Evolutionary conservation across 2,329 filamentous ascomycete genomes (phyloP).

Genomic region (Triangularia verruculosa): DNA sequence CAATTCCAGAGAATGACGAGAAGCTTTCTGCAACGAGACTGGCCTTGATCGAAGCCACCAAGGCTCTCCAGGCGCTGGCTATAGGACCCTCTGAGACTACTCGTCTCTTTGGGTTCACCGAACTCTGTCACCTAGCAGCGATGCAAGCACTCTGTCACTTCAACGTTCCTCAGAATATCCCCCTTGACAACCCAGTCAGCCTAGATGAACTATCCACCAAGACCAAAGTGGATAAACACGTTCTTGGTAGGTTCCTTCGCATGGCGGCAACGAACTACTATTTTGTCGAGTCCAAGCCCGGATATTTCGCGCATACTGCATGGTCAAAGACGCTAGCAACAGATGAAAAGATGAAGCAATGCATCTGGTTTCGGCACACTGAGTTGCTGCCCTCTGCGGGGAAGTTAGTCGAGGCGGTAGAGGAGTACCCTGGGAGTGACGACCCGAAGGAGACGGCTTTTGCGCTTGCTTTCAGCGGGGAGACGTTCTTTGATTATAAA

Average conservation of each 20-base stretch:
- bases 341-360: slow-evolving; percentile 18
- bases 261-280: slow-evolving; percentile 19
- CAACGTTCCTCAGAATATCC: slow-evolving; percentile 13
- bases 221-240: slow-evolving; percentile 10
- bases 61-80: slow-evolving; percentile 15
- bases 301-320: slow-evolving; percentile 15
- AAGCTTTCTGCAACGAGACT: slow-evolving; percentile 5
- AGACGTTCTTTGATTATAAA: slow-evolving; percentile 18
- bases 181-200: slow-evolving; percentile 3
- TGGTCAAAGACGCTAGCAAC: slow-evolving; percentile 13
- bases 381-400: slow-evolving; percentile 16
- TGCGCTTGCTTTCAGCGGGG: slow-evolving; percentile 12
- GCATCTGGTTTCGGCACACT: slow-evolving; percentile 15
- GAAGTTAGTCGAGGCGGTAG: slow-evolving; percentile 17
- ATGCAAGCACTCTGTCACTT: slow-evolving; percentile 20
- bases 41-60: slow-evolving; percentile 17
- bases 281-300: slow-evolving; percentile 12
- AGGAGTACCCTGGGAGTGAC: slow-evolving; percentile 9
- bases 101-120: slow-evolving; percentile 9
- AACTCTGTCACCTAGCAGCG: slow-evolving; percentile 12
- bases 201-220: slow-evolving; percentile 10
- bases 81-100: slow-evolving; percentile 14
- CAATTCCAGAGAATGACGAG: slow-evolving; percentile 6
- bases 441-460: slow-evolving; percentile 17
- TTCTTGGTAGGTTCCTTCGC: slow-evolving; percentile 13